Percentiles rank a stretch among this genome's conserved stretches.
Evolutionary conservation across 2,329 filamentous ascomycete genomes (phyloP).

Genomic region (Niveomyces coronatus): DNA sequence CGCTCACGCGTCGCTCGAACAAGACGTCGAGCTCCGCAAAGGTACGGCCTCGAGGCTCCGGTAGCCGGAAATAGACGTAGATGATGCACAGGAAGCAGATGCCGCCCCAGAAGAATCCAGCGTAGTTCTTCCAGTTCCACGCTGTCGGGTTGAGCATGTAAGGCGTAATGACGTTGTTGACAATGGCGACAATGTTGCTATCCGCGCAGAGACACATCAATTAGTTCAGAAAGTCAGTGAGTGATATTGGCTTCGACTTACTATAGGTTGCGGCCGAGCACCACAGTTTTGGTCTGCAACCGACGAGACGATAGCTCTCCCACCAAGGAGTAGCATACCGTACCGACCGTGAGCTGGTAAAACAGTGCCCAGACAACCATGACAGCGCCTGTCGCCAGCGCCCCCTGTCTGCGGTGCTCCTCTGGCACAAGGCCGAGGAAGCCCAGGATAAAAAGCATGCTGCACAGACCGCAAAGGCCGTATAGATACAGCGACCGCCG

Average conservation of each 20-base stretch:
- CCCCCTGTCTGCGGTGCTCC: slow-evolving; percentile 45
- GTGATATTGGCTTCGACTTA: slow-evolving; percentile 23
- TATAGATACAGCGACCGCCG: slow-evolving; percentile 67
- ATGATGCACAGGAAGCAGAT: slow-evolving; percentile 72
- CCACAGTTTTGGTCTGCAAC: slow-evolving; percentile 84
- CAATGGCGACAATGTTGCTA: slow-evolving; percentile 69
- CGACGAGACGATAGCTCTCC: slow-evolving; percentile 73
- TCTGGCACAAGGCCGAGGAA: slow-evolving; percentile 68
- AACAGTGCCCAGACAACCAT: slow-evolving; percentile 75
- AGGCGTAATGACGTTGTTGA: slow-evolving; percentile 72
- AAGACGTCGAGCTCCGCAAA: slow-evolving; percentile 81
- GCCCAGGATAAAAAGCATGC: slow-evolving; percentile 73
- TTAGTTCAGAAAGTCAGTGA: too few relatives aligned
- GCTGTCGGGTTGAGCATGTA: slow-evolving; percentile 86
- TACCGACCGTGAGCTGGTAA: slow-evolving; percentile 82
- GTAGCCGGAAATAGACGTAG: slow-evolving; percentile 61
- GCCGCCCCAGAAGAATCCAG: slow-evolving; percentile 81
- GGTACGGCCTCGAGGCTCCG: slow-evolving; percentile 68
- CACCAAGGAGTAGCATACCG: slow-evolving; percentile 82
- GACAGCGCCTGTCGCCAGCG: slow-evolving; percentile 72
- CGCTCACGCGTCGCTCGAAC: slow-evolving; percentile 63
- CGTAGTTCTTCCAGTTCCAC: slow-evolving; percentile 82
- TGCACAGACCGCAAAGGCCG: slow-evolving; percentile 61
- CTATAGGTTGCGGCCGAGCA: slow-evolving; percentile 71
- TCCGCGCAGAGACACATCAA: neutral